Evolutionary conservation across 2,329 filamentous ascomycete species (phyloP).

Genomic region (Dryadomyces quercus-mongolicae): DNA sequence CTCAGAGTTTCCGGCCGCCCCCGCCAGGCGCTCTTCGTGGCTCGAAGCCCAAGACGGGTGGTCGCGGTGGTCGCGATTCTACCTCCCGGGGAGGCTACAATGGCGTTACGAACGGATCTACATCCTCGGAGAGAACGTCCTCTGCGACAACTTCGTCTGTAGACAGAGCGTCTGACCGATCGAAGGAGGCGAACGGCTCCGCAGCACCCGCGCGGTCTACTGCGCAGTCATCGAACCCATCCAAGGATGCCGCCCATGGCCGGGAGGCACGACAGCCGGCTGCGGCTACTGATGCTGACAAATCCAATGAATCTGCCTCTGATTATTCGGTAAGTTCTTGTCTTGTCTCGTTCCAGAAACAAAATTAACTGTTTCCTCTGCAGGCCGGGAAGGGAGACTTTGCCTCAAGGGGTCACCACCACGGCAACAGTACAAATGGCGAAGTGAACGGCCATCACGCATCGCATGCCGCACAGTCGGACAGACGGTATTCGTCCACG

Average conservation of each 20-base stretch:
- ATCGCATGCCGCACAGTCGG: not conserved
- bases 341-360: not conserved
- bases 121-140: constrained; percentile 13
- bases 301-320: constrained; percentile 25
- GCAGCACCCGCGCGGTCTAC: constrained; percentile 18
- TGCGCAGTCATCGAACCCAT: constrained; percentile 20
- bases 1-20: constrained; percentile 77
- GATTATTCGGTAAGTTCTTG: constrained; percentile 14
- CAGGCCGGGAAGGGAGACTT: not conserved
- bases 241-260: constrained; percentile 24
- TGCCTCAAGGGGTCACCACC: not conserved
- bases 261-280: constrained; percentile 36
- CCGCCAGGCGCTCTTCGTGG: constrained; percentile 39
- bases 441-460: constrained; percentile 3
- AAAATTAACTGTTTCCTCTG: not conserved
- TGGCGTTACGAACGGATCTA: constrained; percentile 10
- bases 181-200: constrained; percentile 21
- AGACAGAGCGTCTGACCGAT: constrained; percentile 26
- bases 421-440: not conserved
- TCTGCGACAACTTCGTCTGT: constrained; percentile 7
- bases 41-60: constrained; percentile 37
- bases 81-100: constrained; percentile 16
- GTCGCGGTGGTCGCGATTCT: constrained; percentile 28
- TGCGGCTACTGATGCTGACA: constrained; percentile 21
- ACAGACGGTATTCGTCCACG: constrained; percentile 4